phyloP scores from a whole-genome alignment of 2,329 filamentous ascomycete genomes.

The Microcyclosporella mali region DNA sequence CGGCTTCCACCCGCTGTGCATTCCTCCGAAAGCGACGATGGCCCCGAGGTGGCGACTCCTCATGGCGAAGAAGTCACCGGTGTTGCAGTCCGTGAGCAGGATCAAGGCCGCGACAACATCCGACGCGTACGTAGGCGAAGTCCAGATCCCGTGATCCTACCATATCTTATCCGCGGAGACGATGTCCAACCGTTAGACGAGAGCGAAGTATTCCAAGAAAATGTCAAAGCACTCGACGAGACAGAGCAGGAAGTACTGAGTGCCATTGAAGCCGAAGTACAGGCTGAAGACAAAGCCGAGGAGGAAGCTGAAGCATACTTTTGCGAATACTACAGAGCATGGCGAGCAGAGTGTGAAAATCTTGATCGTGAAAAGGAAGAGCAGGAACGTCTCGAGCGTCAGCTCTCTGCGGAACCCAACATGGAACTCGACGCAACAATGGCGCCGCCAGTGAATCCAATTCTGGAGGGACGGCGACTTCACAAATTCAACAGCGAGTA shows the following conservation, averaged over 20 bases:
- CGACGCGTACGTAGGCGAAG: conserved; percentile 29
- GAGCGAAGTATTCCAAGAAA: conserved; percentile 34
- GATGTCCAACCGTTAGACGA: conserved; percentile 35
- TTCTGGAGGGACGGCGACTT: conserved; percentile 48
- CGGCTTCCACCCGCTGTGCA: conserved; percentile 17
- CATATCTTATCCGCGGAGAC: conserved; percentile 38
- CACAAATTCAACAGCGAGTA: conserved; percentile 63
- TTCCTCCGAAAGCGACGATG: conserved; percentile 28
- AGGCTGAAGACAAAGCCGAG: conserved; percentile 29
- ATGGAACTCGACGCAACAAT: conserved; percentile 42
- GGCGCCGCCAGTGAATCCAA: conserved; percentile 31
- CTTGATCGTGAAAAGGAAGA: conserved; percentile 38
- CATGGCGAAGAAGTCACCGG: conserved; percentile 25
- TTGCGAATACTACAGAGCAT: conserved; percentile 34
- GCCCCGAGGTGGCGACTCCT: conserved; percentile 28
- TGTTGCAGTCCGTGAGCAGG: conserved; percentile 22
- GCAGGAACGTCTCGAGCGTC: conserved; percentile 32
- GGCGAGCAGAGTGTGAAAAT: conserved; percentile 37
- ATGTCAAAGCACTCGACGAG: conserved; percentile 29
- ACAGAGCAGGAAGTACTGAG: conserved; percentile 33
- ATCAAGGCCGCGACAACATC: conserved; percentile 14
- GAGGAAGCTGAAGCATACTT: conserved; percentile 28
- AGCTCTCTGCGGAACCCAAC: conserved; percentile 29
- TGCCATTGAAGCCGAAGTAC: conserved; percentile 20
- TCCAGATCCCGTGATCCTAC: conserved; percentile 39